phyloP scores from a whole-genome alignment of 1,139 yeast genomes.

The Pichia sp. region DNA sequence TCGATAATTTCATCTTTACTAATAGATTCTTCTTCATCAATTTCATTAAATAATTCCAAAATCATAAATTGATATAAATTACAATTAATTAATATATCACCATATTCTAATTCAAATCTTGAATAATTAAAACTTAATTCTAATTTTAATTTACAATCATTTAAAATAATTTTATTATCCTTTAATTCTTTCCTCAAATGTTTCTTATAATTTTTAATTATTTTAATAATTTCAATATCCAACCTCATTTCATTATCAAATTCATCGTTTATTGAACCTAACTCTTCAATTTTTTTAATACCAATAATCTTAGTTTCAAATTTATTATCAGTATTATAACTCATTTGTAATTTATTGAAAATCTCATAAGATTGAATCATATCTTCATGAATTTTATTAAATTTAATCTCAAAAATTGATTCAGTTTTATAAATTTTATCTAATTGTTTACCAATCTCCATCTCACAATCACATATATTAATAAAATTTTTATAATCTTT shows the following conservation, averaged over 20 bases:
- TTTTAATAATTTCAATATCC: background rate
- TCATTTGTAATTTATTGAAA: background rate
- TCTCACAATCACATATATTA: conserved; percentile 10
- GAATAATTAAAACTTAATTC: conserved; percentile 4
- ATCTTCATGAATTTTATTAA: background rate
- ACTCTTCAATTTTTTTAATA: background rate
- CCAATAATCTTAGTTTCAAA: background rate
- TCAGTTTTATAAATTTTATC: background rate
- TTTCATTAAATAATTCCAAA: conserved; percentile 4
- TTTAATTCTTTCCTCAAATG: background rate
- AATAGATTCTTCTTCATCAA: background rate
- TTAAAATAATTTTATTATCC: background rate
- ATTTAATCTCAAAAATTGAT: background rate
- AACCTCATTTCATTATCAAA: background rate
- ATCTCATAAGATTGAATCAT: background rate
- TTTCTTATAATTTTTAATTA: conserved; percentile 3
- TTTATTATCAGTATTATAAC: too few relatives aligned
- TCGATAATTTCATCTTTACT: background rate
- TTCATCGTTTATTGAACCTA: background rate
- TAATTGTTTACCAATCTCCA: background rate
- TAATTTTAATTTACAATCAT: background rate
- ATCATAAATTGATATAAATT: conserved; percentile 10
- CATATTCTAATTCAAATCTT: conserved; percentile 3
- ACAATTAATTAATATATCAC: background rate
- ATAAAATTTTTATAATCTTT: conserved; percentile 1